Conservation (phyloP, 2,329 filamentous ascomycete genomes). For the Penicillium sp. region DNA sequence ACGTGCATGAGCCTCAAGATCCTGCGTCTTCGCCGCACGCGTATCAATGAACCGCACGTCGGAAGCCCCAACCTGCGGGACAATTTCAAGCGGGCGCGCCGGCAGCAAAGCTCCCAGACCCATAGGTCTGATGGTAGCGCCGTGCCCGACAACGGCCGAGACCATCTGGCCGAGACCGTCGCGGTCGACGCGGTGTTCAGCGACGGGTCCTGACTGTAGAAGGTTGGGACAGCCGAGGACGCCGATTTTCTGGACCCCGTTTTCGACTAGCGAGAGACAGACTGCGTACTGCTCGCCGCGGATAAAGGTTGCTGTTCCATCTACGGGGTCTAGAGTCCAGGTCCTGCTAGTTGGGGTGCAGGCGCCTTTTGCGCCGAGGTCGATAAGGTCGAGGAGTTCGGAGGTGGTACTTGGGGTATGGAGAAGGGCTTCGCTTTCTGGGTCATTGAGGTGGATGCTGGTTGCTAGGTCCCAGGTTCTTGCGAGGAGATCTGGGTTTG, state of each 20-base stretch:
- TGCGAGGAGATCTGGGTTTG: constrained; percentile 48
- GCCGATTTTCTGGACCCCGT: constrained; percentile 58
- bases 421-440: constrained; percentile 35
- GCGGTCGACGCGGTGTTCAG: constrained; percentile 44
- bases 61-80: constrained; percentile 24
- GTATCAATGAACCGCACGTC: constrained; percentile 49
- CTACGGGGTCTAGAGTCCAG: constrained; percentile 65
- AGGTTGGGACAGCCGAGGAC: constrained; percentile 63
- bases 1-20: constrained; percentile 40
- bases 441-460: constrained; percentile 35
- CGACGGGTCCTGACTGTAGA: constrained; percentile 33
- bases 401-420: constrained; percentile 47
- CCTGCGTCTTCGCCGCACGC: constrained; percentile 35
- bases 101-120: constrained; percentile 33
- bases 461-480: constrained; percentile 58
- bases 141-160: constrained; percentile 49
- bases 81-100: constrained; percentile 30
- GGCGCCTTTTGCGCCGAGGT: constrained; percentile 51
- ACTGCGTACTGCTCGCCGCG: constrained; percentile 62
- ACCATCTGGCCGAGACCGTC: constrained; percentile 51
- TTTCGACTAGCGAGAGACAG: constrained; percentile 57
- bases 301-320: constrained; percentile 63
- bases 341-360: constrained; percentile 44
- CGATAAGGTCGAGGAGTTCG: constrained; percentile 62
- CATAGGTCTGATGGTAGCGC: constrained; percentile 42